phyloP scores from a whole-genome alignment of 371 early-diverging fungal genomes.

The Catenaria anguillulae region DNA sequence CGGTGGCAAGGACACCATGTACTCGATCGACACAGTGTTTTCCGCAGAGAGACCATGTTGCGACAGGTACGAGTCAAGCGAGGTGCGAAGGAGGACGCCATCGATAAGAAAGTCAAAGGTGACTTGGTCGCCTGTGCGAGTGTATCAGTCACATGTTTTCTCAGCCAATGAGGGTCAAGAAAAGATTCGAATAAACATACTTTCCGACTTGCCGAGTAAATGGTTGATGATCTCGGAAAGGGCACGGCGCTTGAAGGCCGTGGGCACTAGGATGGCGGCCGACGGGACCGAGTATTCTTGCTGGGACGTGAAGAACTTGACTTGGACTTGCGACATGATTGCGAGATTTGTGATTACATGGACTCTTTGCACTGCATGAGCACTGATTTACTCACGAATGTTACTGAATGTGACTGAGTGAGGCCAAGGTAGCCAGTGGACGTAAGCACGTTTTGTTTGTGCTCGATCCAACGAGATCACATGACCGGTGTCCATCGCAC shows the following conservation, averaged over 20 bases:
- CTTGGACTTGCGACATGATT: constrained; percentile 60
- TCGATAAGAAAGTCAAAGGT: constrained; percentile 88
- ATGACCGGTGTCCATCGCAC: too few species aligned
- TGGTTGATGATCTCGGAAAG: constrained; percentile 86
- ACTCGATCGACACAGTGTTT: constrained; percentile 73
- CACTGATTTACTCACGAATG: too few species aligned
- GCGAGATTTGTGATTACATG: too few species aligned
- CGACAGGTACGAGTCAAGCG: constrained; percentile 55
- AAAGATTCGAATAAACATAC: too few species aligned
- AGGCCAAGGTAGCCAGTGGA: too few species aligned
- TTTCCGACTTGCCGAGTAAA: constrained; percentile 44
- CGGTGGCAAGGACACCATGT: constrained; percentile 75
- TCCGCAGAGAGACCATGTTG: constrained; percentile 61
- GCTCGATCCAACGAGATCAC: too few species aligned
- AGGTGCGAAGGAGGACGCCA: constrained; percentile 65
- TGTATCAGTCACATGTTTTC: too few species aligned
- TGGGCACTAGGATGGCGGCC: constrained; percentile 69
- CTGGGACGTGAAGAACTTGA: constrained; percentile 64
- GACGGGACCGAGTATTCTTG: constrained; percentile 56
- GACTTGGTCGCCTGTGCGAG: constrained; percentile 41
- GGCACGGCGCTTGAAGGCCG: constrained; percentile 63
- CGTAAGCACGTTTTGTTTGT: too few species aligned
- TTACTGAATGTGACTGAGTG: too few species aligned
- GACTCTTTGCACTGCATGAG: too few species aligned
- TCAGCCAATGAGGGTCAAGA: too few species aligned